Base-by-base conservation (phyloP, 202 grass and related monocot genomes). In the Schoenoplectus tabernaemontani region DNA sequence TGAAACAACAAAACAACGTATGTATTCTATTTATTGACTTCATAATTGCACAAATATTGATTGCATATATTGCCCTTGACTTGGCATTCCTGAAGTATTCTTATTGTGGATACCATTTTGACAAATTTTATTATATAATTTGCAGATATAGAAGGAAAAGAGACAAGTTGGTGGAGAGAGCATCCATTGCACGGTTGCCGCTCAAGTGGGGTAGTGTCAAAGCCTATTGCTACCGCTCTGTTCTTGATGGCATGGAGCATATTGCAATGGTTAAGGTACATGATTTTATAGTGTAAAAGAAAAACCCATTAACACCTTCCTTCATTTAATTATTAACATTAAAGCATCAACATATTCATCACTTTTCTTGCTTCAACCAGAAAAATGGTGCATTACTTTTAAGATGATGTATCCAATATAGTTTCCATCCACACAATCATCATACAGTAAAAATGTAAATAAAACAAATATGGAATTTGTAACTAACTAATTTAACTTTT, bases 111-210 rank as follows among this genome's bases (percentile, higher is more conserved):
- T n/a, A 43, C 15, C 11, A 15, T 51, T 73, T 34, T 73, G 24
- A 33, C 5, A 72, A 72, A 72, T 48, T 16, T 50, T 28, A 30
- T 73, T 51, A 51, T 51, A 80, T 61, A 60, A 69, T 33, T 88
- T 67, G 59, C 90, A 97, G 90, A 78, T 97, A 97, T 91, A 97
- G 93, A 84, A 97, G 93, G 77, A 93, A 97, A 87, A 89, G 90
- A 89, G 93, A 93, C 33, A 89, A 84, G 78, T 78, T 96, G 28
- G 86, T 93, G 74, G 86, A 96, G 33, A 87, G 84, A 44, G 61
- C 90, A 73, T 93, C 90, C 23, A 83, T 84, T 84, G 93, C 93
- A 83, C 86, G 86, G 56, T 86, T 96, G 79, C 93, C 90, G 61
- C 86, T 96, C 77, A 90, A 82, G 86, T 96, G 93, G 90, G 93